phyloP scores from a whole-genome alignment of 2,329 filamentous ascomycete species.

The Cytospora piceae region DNA sequence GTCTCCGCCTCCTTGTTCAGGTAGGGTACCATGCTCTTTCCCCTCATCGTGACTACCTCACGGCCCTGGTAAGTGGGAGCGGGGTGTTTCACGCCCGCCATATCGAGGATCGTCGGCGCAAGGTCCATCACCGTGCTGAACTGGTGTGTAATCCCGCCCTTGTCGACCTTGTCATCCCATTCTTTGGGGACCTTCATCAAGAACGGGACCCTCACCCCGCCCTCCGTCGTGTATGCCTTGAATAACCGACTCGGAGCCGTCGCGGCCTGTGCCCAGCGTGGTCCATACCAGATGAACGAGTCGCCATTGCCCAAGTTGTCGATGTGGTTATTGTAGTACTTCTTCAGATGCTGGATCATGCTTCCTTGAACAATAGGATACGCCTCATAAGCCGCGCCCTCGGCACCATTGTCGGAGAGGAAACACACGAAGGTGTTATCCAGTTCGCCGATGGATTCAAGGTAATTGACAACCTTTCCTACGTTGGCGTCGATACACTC shows the following conservation, averaged over 20 bases:
- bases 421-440: constrained; percentile 69
- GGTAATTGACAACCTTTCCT: constrained; percentile 60
- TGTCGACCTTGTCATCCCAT: constrained; percentile 34
- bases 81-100: constrained; percentile 54
- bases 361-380: constrained; percentile 31
- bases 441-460: constrained; percentile 58
- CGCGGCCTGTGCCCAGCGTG: constrained; percentile 51
- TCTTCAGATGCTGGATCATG: constrained; percentile 40
- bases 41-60: constrained; percentile 41
- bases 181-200: constrained; percentile 40
- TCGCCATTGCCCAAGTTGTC: constrained; percentile 59
- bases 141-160: constrained; percentile 46
- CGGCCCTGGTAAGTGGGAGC: constrained; percentile 50
- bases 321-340: constrained; percentile 60
- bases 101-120: constrained; percentile 52
- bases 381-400: constrained; percentile 36
- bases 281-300: constrained; percentile 62
- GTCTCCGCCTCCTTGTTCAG: constrained; percentile 35
- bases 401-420: constrained; percentile 60
- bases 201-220: constrained; percentile 57
- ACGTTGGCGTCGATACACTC: constrained; percentile 64
- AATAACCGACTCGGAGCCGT: constrained; percentile 37
- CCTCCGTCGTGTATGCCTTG: constrained; percentile 48
- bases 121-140: constrained; percentile 60
- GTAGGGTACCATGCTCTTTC: constrained; percentile 42